Conservation (phyloP, 257 asterid genomes). For the Petunia axillaris region DNA sequence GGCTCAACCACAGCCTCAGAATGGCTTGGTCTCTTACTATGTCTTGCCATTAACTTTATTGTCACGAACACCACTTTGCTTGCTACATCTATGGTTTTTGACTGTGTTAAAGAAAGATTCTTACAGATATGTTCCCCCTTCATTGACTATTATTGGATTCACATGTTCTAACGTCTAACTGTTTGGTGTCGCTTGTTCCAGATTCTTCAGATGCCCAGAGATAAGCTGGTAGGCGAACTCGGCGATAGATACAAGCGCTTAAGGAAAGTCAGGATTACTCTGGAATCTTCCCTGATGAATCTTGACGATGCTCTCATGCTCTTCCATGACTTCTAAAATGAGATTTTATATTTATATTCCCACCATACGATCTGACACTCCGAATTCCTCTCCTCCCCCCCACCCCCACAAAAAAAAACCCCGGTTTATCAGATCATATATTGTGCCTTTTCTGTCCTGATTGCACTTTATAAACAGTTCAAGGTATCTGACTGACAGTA, state of each 20-base stretch:
- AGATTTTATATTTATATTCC: not conserved
- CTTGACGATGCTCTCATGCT: conserved; percentile 72
- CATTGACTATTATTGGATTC: not conserved
- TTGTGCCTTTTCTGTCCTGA: not conserved
- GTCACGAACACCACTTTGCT: not conserved
- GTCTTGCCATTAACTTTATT: conserved; percentile 16
- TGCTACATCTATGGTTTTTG: conserved; percentile 10
- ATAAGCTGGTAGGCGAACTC: conserved; percentile 60
- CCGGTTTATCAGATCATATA: not conserved
- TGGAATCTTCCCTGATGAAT: conserved; percentile 66
- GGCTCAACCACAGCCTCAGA: not conserved
- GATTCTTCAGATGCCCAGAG: conserved; percentile 60
- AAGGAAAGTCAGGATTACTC: conserved; percentile 41
- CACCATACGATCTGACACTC: not conserved
- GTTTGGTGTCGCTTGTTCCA: conserved; percentile 28
- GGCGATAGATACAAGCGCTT: conserved; percentile 36
- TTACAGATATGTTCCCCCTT: not conserved
- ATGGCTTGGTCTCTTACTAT: not conserved
- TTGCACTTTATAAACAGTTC: not conserved
- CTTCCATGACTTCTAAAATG: conserved; percentile 59
- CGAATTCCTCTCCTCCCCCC: not conserved
- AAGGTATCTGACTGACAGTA: not conserved
- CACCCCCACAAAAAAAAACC: too few species aligned
- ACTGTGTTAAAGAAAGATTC: not conserved
- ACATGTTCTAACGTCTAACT: not conserved